phyloP scores from a whole-genome alignment of 495 filamentous ascomycete genomes.

The Penicillium lagena region DNA sequence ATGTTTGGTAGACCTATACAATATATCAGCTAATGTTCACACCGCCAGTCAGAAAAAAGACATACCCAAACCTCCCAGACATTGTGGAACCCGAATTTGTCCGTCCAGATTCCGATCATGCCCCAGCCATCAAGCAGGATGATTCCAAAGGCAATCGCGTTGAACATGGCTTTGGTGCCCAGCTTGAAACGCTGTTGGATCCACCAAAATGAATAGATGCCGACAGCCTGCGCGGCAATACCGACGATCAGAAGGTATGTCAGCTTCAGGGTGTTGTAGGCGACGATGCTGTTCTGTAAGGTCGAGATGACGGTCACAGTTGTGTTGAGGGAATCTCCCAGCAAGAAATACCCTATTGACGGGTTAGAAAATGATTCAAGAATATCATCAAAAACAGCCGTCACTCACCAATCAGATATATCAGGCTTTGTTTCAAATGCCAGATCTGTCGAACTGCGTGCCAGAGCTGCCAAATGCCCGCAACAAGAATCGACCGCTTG shows the following conservation, averaged over 20 bases:
- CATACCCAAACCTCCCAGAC: conserved; percentile 55
- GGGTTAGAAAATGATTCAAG: background rate
- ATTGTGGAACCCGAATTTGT: conserved; percentile 55
- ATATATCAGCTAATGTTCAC: background rate
- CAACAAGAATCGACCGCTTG: conserved; percentile 42
- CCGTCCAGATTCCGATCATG: conserved; percentile 61
- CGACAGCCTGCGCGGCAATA: conserved; percentile 54
- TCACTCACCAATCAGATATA: conserved; percentile 51
- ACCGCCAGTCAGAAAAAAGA: background rate
- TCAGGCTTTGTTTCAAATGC: conserved; percentile 55
- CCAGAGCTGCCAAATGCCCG: conserved; percentile 53
- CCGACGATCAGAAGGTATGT: conserved; percentile 60
- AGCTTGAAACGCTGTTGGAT: conserved; percentile 47
- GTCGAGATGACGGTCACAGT: conserved; percentile 62
- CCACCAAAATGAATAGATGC: conserved; percentile 56
- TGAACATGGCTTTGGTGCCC: conserved; percentile 59
- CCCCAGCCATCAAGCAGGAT: conserved; percentile 58
- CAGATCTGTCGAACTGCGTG: conserved; percentile 53
- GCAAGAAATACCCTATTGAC: conserved; percentile 50
- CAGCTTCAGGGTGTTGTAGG: conserved; percentile 53
- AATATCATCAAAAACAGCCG: background rate
- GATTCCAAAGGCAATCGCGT: conserved; percentile 48
- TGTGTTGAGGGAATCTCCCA: conserved; percentile 59
- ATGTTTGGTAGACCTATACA: conserved; percentile 49
- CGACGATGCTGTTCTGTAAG: conserved; percentile 54